These are phyloP conservation scores for Sordaria brevicollis DNA, from an alignment of 495 filamentous ascomycete species.

Conservation along the genomic window DNA sequence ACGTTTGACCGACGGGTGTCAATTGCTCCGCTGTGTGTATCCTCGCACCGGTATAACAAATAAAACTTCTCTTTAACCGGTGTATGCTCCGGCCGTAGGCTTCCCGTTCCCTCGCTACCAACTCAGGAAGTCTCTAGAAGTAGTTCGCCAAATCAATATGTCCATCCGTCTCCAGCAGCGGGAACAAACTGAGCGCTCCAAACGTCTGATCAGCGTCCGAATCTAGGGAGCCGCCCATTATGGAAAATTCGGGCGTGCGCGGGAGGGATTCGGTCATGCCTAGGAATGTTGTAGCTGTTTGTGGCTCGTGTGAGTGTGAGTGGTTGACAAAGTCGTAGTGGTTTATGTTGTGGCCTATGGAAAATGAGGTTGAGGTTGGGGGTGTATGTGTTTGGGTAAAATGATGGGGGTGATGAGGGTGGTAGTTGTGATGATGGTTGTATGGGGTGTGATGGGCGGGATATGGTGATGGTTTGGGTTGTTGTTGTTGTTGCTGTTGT, in stretches of 20 bases:
- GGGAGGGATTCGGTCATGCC: conserved; percentile 13
- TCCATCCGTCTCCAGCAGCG: conserved; percentile 31
- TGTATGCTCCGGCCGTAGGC: background rate
- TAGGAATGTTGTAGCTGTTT: conserved; percentile 8
- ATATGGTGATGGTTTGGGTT: background rate
- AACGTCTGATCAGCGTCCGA: conserved; percentile 26
- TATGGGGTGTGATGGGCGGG: background rate
- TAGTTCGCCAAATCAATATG: conserved; percentile 35
- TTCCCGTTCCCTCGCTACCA: too few relatives aligned
- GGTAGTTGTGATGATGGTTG: background rate
- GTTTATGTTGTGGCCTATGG: background rate
- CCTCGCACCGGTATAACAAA: too few relatives aligned
- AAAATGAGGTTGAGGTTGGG: background rate
- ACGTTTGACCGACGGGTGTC: background rate
- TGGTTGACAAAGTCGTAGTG: background rate
- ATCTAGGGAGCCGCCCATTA: conserved; percentile 14
- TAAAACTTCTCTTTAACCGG: too few relatives aligned
- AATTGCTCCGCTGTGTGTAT: background rate
- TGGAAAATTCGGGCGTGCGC: conserved; percentile 14
- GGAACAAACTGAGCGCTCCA: conserved; percentile 32
- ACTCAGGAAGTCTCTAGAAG: too few relatives aligned
- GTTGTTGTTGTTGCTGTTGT: background rate
- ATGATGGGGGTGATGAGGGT: background rate
- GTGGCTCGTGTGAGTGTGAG: background rate
- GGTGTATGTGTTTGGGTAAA: background rate